Base-by-base conservation (phyloP, 2,329 filamentous ascomycete species). In the Penicillium hesseltinei region DNA sequence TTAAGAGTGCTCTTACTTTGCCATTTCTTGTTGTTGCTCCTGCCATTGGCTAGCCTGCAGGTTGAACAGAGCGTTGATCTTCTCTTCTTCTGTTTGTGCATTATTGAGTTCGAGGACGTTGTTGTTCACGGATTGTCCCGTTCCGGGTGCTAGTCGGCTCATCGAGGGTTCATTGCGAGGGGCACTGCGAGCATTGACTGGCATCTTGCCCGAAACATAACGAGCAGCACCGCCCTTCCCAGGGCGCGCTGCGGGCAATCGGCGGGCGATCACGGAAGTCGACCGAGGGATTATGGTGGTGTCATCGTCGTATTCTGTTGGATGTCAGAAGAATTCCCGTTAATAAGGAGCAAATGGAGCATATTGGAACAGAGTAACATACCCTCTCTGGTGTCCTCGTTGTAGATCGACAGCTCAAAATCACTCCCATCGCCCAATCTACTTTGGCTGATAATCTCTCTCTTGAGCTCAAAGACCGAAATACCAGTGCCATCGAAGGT, bases 401-500 rank as follows among this genome's bases (percentile, higher is more conserved):
- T 90, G 77, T 92, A 96, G 66, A 99, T 95, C 64, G 91, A 88
- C 53, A 99, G 85, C 76, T 99, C 93, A 75, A 97, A 97, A 74
- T 99, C 94, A 65, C 90, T 91, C 61, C 94, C 94, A 77, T 97
- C 93, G 66, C 94, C 94, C 66, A 99, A 84, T 60, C 91, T 91
- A 76, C 91, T 95, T 76, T 93, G 90, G 75, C 85, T 87, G 80
- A 99, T 99, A 71, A 99, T 99, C 79, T 97, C 94, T 80, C 93
- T 90, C 81, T 99, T 99, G 73, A 99, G 83, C 74, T 99, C 95
- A 78, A 97, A 99, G 63, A 97, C 94, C 61, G 93, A 96, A 73
- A 97, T 96, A 77, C 91, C 91, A 69, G 93, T 97, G 73, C 94
- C 94, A 78, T 99, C 93, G 76, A 99, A 97, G 72, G 92, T 90